Evolutionary conservation across 768 basidiomycete genomes (phyloP), one percentile per base, ranked within the genome.

Genomic region (Tulasnella sp.): DNA sequence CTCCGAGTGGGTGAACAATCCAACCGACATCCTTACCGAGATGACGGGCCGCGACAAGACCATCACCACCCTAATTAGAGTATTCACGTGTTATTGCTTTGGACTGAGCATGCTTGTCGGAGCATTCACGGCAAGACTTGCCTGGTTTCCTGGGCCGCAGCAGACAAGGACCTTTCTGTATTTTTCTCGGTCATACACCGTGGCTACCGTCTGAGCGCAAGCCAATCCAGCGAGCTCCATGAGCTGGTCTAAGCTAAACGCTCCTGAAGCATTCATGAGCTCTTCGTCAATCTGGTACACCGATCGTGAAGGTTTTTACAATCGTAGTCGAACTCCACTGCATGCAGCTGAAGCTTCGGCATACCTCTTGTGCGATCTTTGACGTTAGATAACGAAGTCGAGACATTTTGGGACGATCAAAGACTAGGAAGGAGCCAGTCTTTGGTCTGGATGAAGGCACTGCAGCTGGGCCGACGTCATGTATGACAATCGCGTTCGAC

Each of bases 101-200:
- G 35, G 35, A 42, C 62, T 12, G 42, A 40, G 7, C 59, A 63
- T 17, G 34, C 22, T 77, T 72, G 40, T 7, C 7, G 42, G n/a
- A 59, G 29, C 29, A 29, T 3, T 11, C 52, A 29, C 17, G 29
- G 29, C 19, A 8, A 52, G 47, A 59, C 52, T 11, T 67, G 79
- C 94, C 83, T 98, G 96, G 77, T 98, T 98, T 47, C 97, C 97
- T 7, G 97, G 95, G 19, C 97, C 97, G 78, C 95, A 98, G 77
- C 92, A 94, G 12, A 98, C 92, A n/a, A 98, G 83, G 6, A 98
- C 93, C 12, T 88, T 86, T 41, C 84, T 85, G 79, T 92, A 88
- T 62, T 83, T 85, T 3, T 88, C 86, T 36, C 84, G 87, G 44
- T 82, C 83, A 78, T 93, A 98, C 0, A 88, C 87, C n/a, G 83